These are phyloP conservation scores for Curvularia lunata DNA, from an alignment of 2,329 filamentous ascomycete species.

Conservation along the genomic window DNA sequence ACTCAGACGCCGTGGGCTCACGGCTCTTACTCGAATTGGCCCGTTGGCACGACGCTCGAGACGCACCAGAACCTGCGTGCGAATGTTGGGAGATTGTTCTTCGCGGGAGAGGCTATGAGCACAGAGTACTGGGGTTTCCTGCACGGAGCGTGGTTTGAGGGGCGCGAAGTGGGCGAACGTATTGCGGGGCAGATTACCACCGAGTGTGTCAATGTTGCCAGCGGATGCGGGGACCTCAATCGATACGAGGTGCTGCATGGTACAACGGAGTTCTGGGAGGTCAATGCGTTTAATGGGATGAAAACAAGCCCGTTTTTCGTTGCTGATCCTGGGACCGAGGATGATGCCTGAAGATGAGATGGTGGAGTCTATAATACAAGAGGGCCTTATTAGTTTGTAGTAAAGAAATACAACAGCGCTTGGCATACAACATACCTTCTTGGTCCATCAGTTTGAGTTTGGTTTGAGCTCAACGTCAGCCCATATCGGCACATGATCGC, in stretches of 20 bases:
- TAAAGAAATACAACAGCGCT: background rate
- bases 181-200: slow-evolving; percentile 39
- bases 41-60: slow-evolving; percentile 66
- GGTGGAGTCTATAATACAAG: background rate
- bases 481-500: slow-evolving; percentile 62
- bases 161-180: slow-evolving; percentile 39
- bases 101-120: slow-evolving; percentile 69
- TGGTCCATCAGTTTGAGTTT: background rate
- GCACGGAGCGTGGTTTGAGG: slow-evolving; percentile 55
- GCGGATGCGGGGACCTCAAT: slow-evolving; percentile 36
- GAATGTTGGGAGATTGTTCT: slow-evolving; percentile 67
- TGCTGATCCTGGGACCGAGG: slow-evolving; percentile 6
- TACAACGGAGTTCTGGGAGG: slow-evolving; percentile 37
- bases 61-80: slow-evolving; percentile 72
- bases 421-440: background rate
- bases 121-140: slow-evolving; percentile 70
- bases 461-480: slow-evolving; percentile 35
- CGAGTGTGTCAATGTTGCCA: slow-evolving; percentile 32
- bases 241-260: slow-evolving; percentile 42
- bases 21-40: slow-evolving; percentile 74
- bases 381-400: background rate
- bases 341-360: background rate
- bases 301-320: slow-evolving; percentile 35
- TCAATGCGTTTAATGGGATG: slow-evolving; percentile 42
- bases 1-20: slow-evolving; percentile 58